Percentiles rank a stretch among this genome's conserved stretches.
These are phyloP conservation scores for Candida fluviatilis DNA, from an alignment of 805 yeast species.

Conservation along the genomic window DNA sequence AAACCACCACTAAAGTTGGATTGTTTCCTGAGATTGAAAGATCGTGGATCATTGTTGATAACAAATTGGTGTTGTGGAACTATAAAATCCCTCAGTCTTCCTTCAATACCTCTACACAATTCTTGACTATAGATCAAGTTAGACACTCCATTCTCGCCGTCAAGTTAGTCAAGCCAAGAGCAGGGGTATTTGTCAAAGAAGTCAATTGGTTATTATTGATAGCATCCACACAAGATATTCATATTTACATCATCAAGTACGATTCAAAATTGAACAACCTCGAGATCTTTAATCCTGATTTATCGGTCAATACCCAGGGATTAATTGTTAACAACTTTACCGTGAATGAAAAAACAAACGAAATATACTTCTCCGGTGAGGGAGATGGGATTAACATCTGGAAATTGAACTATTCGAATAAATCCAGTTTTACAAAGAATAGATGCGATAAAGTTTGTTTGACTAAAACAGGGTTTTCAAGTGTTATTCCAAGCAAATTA, in stretches of 20 bases:
- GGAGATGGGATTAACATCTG: conserved; percentile 77
- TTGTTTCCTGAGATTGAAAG: conserved; percentile 74
- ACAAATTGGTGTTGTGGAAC: conserved; percentile 83
- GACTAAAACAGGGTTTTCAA: conserved; percentile 55
- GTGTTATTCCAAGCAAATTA: conserved; percentile 34
- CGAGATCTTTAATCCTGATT: conserved; percentile 76
- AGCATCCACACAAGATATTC: conserved; percentile 76
- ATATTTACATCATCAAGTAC: conserved; percentile 68
- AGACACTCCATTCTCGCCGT: conserved; percentile 75
- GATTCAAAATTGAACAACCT: conserved; percentile 41
- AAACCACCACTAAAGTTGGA: conserved; percentile 74
- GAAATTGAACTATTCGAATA: conserved; percentile 79
- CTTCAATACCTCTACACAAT: conserved; percentile 46
- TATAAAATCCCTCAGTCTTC: conserved; percentile 53
- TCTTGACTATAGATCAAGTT: conserved; percentile 77
- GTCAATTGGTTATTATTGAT: conserved; percentile 71
- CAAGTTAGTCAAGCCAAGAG: conserved; percentile 74
- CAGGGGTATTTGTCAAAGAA: conserved; percentile 72
- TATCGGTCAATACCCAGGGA: conserved; percentile 78
- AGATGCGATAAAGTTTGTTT: conserved; percentile 80
- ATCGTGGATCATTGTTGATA: conserved; percentile 83
- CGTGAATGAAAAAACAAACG: conserved; percentile 60
- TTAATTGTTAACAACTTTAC: conserved; percentile 62
- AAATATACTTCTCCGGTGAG: conserved; percentile 80
- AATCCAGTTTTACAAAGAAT: conserved; percentile 83